Conservation (phyloP, 2,329 filamentous ascomycete species). For the Aspergillus versicolor region DNA sequence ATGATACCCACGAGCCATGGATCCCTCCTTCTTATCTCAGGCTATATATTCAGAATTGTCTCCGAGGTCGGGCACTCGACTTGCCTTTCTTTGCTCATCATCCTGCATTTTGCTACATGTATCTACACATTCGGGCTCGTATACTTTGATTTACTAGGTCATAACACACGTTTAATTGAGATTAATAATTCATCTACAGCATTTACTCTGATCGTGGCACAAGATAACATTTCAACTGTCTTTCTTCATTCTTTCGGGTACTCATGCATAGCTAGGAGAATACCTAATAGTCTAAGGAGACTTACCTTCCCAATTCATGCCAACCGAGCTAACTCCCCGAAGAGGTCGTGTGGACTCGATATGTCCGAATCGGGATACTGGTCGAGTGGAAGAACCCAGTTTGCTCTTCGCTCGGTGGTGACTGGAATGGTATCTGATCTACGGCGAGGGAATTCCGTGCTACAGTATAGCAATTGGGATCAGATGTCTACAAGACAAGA, state of each 20-base stretch:
- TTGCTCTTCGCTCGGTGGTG: constrained; percentile 44
- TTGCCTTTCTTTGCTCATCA: background rate
- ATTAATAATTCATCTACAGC: background rate
- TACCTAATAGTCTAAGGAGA: background rate
- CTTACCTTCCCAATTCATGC: background rate
- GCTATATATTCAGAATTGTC: background rate
- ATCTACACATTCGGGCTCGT: background rate
- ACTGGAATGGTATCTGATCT: constrained; percentile 42
- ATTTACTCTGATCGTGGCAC: background rate
- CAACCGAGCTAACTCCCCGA: background rate
- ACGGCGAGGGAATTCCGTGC: constrained; percentile 36
- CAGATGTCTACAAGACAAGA: background rate
- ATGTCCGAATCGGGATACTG: constrained; percentile 38
- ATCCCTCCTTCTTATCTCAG: constrained; percentile 5
- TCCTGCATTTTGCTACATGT: background rate
- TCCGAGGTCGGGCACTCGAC: background rate
- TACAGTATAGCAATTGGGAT: constrained; percentile 16
- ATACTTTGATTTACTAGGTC: background rate
- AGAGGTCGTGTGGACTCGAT: constrained; percentile 24
- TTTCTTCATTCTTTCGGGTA: too few species aligned
- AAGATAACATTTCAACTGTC: too few species aligned
- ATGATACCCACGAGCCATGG: constrained; percentile 18
- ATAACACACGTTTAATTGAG: background rate
- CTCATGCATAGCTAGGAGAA: too few species aligned
- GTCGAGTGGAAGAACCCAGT: constrained; percentile 50